phyloP scores from a whole-genome alignment of 768 basidiomycete species.

The Gloeophyllum trabeum region DNA sequence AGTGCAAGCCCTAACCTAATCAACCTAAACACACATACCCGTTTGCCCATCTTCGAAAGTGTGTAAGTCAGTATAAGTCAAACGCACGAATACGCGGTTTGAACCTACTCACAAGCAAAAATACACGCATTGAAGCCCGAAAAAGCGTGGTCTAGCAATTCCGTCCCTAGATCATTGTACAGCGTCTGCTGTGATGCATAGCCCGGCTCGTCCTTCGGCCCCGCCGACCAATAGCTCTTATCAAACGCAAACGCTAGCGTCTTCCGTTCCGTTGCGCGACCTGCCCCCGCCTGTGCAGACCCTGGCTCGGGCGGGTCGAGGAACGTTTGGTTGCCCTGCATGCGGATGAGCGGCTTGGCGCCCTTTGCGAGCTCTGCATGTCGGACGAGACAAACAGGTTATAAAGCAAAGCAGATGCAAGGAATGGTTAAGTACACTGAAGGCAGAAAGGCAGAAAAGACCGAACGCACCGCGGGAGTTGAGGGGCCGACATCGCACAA shows the following conservation, averaged over 20 bases:
- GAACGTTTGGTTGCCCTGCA: constrained; percentile 90
- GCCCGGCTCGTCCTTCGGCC: constrained; percentile 74
- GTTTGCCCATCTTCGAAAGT: constrained; percentile 60
- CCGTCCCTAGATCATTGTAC: constrained; percentile 89
- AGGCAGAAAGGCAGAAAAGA: not conserved
- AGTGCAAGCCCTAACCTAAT: constrained; percentile 4
- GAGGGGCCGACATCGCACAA: constrained; percentile 92
- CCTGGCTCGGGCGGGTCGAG: constrained; percentile 82
- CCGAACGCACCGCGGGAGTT: constrained; percentile 77
- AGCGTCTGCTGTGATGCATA: constrained; percentile 94
- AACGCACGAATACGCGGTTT: constrained; percentile 6
- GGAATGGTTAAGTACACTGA: constrained; percentile 1
- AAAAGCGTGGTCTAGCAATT: constrained; percentile 91
- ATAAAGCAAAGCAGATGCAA: not conserved
- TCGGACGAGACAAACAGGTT: constrained; percentile 1
- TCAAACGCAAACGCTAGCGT: constrained; percentile 90
- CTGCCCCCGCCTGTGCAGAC: constrained; percentile 40
- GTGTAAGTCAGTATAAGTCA: not conserved
- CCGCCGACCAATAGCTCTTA: constrained; percentile 97
- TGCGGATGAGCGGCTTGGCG: constrained; percentile 88
- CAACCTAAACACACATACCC: constrained; percentile 36
- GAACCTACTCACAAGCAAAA: constrained; percentile 77
- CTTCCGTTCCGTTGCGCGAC: constrained; percentile 85
- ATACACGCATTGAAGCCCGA: constrained; percentile 97
- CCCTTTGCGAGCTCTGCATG: constrained; percentile 79